Conservation (phyloP, 1,284 basidiomycete genomes). For the Trichosporon sp. region DNA sequence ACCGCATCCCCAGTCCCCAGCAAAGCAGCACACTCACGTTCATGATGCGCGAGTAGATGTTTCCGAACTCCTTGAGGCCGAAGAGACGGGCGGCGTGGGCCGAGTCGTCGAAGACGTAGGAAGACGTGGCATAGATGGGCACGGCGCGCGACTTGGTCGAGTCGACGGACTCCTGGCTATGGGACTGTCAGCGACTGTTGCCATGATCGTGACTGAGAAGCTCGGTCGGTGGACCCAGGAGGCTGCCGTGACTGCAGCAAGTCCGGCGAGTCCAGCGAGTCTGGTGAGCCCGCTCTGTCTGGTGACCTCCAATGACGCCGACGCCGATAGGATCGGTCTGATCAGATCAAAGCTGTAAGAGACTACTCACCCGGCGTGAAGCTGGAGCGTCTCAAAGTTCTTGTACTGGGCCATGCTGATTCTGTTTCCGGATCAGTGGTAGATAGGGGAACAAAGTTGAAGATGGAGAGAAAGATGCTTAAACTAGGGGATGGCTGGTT, state of each 20-base stretch:
- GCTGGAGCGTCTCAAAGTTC: conserved; percentile 22
- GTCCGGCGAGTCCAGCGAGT: no score
- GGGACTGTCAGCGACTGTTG: background rate
- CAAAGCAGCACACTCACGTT: conserved; percentile 49
- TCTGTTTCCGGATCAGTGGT: background rate
- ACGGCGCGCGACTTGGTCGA: conserved; percentile 20
- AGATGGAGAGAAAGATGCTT: background rate
- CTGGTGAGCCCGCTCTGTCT: no score
- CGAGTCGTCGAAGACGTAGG: conserved; percentile 72
- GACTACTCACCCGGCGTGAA: conserved; percentile 18
- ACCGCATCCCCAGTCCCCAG: background rate
- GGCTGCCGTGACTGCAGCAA: no score
- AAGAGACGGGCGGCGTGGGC: conserved; percentile 80
- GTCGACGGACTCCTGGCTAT: conserved; percentile 16
- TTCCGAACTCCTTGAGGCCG: conserved; percentile 63
- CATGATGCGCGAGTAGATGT: conserved; percentile 71
- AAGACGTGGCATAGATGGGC: conserved; percentile 37
- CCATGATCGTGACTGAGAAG: no score
- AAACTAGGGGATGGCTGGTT: background rate
- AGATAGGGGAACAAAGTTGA: background rate
- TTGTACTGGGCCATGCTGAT: conserved; percentile 6
- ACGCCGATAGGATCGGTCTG: no score
- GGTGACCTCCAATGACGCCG: no score
- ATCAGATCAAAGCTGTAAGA: no score
- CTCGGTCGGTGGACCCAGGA: no score